These are phyloP conservation scores for Simplicillium aogashimaense DNA, from an alignment of 2,329 filamentous ascomycete genomes.

Conservation along the genomic window DNA sequence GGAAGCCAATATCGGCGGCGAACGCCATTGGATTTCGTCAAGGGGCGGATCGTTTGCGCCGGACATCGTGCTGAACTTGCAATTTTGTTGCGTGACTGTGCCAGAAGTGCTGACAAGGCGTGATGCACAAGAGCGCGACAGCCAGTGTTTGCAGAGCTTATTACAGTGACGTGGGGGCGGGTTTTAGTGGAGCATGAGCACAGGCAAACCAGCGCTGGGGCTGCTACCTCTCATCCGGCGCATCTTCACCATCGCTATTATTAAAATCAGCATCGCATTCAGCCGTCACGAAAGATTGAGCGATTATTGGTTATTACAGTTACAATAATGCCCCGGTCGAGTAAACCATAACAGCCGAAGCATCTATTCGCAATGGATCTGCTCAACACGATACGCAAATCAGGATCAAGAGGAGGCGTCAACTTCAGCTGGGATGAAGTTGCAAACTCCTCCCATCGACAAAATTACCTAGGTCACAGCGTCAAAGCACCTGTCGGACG, in stretches of 20 bases:
- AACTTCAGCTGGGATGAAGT: constrained; percentile 98
- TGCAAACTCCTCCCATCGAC: constrained; percentile 73
- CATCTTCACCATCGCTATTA: no score
- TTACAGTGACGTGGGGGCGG: not conserved
- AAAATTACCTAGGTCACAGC: constrained; percentile 83
- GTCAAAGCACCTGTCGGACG: constrained; percentile 86
- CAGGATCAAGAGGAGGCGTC: constrained; percentile 81
- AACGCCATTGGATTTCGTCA: constrained; percentile 60
- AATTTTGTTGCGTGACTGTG: not conserved
- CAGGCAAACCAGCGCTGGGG: not conserved
- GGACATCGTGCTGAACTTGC: constrained; percentile 22
- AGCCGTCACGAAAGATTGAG: no score
- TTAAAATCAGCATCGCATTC: no score
- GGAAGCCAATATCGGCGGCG: constrained; percentile 34
- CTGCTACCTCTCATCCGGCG: no score
- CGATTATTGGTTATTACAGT: no score
- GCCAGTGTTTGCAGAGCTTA: not conserved
- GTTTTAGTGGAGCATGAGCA: not conserved
- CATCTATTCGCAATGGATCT: constrained; percentile 64
- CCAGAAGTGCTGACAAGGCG: no score
- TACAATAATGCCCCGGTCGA: no score
- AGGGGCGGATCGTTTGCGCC: constrained; percentile 41
- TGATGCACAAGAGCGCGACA: not conserved
- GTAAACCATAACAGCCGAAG: no score
- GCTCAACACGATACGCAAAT: constrained; percentile 81